These are phyloP conservation scores for Ceratocystis lukuohia DNA, from an alignment of 2,329 filamentous ascomycete genomes.

Conservation along the genomic window DNA sequence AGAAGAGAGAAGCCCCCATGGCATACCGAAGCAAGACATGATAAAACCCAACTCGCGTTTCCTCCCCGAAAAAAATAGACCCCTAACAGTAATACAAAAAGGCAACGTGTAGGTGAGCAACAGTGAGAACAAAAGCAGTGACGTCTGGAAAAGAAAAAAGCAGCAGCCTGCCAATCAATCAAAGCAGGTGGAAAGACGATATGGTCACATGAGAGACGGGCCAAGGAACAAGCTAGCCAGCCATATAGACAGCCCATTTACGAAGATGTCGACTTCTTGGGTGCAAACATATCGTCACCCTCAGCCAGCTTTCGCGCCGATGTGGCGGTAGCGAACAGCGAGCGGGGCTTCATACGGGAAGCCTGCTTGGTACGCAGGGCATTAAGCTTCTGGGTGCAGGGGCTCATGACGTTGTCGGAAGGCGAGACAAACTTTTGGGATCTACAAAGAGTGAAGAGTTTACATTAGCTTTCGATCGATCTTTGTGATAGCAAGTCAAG, in stretches of 20 bases:
- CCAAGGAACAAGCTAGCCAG: not conserved
- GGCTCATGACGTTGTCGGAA: constrained; percentile 81
- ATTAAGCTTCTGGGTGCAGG: constrained; percentile 69
- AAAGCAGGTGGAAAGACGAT: no score
- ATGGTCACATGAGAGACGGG: no score
- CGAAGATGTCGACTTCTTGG: constrained; percentile 23
- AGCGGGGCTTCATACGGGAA: constrained; percentile 57
- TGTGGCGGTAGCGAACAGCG: constrained; percentile 48
- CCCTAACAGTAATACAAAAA: no score
- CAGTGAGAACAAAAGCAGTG: no score
- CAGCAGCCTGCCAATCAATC: no score
- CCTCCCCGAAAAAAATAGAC: no score
- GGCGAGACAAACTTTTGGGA: constrained; percentile 58
- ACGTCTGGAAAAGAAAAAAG: no score
- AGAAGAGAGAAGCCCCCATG: constrained; percentile 13
- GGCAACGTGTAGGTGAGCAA: no score
- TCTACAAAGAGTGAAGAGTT: constrained; percentile 22
- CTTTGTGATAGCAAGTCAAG: not conserved
- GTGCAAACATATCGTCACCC: constrained; percentile 30
- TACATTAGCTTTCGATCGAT: not conserved
- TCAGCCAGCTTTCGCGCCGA: constrained; percentile 47
- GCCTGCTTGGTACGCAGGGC: constrained; percentile 70
- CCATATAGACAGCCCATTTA: not conserved
- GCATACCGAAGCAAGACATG: not conserved
- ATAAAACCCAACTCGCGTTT: constrained; percentile 3